Conservation (phyloP, 2,329 filamentous ascomycete genomes). For the Hymenoscyphus fraxineus region DNA sequence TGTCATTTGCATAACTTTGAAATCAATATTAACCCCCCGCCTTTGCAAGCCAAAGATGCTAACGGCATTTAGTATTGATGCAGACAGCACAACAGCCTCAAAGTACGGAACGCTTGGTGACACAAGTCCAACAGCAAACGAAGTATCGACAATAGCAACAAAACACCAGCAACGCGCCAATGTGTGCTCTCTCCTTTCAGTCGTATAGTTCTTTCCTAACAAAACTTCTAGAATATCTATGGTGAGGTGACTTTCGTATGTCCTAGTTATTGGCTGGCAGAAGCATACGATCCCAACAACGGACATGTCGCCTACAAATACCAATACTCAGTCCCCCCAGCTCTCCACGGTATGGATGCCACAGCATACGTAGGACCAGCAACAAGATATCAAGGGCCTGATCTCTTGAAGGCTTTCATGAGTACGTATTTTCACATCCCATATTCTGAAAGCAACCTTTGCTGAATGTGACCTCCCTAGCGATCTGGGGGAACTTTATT, state of each 20-base stretch:
- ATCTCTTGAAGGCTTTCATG: not conserved
- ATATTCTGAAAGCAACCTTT: not conserved
- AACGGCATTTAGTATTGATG: not conserved
- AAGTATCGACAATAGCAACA: conserved; percentile 41
- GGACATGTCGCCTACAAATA: conserved; percentile 38
- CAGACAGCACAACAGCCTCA: conserved; percentile 14
- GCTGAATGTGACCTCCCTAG: not conserved
- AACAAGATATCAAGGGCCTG: not conserved
- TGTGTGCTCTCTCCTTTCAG: not conserved
- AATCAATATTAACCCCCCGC: not conserved
- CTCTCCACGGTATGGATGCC: conserved; percentile 36
- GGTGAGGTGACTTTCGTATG: conserved; percentile 52
- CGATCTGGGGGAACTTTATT: conserved; percentile 21
- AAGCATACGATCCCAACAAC: conserved; percentile 36
- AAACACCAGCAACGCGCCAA: conserved; percentile 49
- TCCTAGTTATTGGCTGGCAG: conserved; percentile 49
- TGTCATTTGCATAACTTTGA: not conserved
- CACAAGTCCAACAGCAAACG: conserved; percentile 39
- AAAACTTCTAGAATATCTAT: conserved; percentile 40
- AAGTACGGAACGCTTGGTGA: conserved; percentile 36
- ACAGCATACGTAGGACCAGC: conserved; percentile 27
- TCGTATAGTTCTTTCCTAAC: not conserved
- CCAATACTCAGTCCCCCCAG: conserved; percentile 41
- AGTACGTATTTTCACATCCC: not conserved
- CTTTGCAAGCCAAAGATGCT: not conserved